Conservation (phyloP, 179 eudicot genomes). For the Dionaea muscipula region DNA sequence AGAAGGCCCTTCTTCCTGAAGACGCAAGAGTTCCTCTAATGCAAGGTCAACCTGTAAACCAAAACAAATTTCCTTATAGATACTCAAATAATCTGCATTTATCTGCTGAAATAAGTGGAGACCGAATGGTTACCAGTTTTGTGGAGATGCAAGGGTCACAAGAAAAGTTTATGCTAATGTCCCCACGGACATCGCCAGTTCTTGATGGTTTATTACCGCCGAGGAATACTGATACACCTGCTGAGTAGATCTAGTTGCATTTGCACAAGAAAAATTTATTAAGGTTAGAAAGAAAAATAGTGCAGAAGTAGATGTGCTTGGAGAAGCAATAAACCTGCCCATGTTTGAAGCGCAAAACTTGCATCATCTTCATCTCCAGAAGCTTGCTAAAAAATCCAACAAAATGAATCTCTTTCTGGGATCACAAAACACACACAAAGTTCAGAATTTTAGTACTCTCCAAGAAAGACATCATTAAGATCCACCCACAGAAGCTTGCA, state of each 20-base stretch:
- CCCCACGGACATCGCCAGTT: conserved; percentile 65
- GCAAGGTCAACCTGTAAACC: conserved; percentile 58
- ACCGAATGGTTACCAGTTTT: conserved; percentile 32
- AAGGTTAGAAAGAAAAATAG: not conserved
- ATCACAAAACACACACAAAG: not conserved
- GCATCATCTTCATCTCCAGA: conserved; percentile 74
- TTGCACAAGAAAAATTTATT: conserved; percentile 14
- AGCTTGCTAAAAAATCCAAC: conserved; percentile 80
- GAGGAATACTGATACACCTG: conserved; percentile 71
- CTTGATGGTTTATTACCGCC: conserved; percentile 92
- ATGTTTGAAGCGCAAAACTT: conserved; percentile 79
- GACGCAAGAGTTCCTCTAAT: conserved; percentile 55
- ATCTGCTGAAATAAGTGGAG: not conserved
- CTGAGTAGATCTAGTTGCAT: conserved; percentile 65
- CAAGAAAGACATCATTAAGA: not conserved
- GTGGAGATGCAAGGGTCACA: conserved; percentile 74
- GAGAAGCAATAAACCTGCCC: conserved; percentile 48
- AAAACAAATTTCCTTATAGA: not conserved
- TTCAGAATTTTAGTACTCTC: not conserved
- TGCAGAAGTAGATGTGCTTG: not conserved
- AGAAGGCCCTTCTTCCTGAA: conserved; percentile 76
- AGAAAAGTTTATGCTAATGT: conserved; percentile 71
- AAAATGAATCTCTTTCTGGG: conserved; percentile 64
- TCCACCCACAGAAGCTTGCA: conserved; percentile 5
- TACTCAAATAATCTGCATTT: not conserved